Conservation (phyloP, 306 rosid species). For the Arachis hypogaea region DNA sequence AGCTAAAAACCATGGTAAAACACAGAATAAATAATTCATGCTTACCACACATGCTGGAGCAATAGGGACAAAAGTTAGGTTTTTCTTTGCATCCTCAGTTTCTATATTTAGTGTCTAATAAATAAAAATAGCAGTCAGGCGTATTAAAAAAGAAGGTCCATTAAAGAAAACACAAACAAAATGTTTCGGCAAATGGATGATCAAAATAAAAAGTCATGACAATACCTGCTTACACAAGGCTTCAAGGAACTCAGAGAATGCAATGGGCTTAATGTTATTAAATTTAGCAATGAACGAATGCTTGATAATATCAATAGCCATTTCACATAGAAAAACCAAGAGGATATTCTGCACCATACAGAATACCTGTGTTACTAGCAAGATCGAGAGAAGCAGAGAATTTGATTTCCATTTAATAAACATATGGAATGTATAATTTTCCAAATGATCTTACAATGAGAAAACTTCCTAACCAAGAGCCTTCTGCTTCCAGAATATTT, state of each 20-base stretch:
- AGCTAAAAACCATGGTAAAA: neutral
- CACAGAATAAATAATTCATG: slow-evolving; percentile 3
- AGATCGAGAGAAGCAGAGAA: slow-evolving; percentile 34
- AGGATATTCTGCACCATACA: slow-evolving; percentile 69
- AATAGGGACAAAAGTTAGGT: slow-evolving; percentile 80
- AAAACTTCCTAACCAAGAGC: slow-evolving; percentile 92
- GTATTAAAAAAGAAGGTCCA: neutral
- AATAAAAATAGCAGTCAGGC: slow-evolving; percentile 22
- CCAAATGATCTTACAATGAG: slow-evolving; percentile 63
- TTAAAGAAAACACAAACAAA: neutral
- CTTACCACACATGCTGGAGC: slow-evolving; percentile 99
- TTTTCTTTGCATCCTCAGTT: slow-evolving; percentile 64
- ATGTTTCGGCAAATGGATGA: neutral
- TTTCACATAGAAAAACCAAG: slow-evolving; percentile 86
- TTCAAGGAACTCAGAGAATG: slow-evolving; percentile 93
- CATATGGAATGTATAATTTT: slow-evolving; percentile 1
- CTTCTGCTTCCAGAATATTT: slow-evolving; percentile 98
- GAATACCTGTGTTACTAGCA: slow-evolving; percentile 40
- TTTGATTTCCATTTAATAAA: slow-evolving; percentile 6
- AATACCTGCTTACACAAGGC: slow-evolving; percentile 92
- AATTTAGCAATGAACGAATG: slow-evolving; percentile 97
- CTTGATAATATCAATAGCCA: slow-evolving; percentile 84
- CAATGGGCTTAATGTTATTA: slow-evolving; percentile 85
- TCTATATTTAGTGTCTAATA: slow-evolving; percentile 71
- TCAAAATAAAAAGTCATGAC: neutral